A percentile compares a stretch with the other conserved stretches of the same genome.
Evolutionary conservation across 2,329 filamentous ascomycete genomes (phyloP).

Genomic region (Talaromyces amestolkiae): DNA sequence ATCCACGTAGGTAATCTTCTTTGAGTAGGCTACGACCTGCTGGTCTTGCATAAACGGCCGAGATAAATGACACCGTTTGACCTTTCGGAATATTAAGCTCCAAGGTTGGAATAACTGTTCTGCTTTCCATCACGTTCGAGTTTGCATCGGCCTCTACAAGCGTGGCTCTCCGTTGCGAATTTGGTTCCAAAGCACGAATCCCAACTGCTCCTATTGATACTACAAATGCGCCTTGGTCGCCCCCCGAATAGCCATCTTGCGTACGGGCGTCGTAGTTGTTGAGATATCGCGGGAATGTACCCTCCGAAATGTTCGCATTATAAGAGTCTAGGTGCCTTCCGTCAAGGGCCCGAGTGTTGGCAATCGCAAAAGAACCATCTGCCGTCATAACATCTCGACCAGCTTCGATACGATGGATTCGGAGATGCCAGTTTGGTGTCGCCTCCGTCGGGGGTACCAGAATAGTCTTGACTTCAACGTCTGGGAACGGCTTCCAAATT

Average conservation of each 20-base stretch:
- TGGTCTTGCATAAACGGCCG: not conserved
- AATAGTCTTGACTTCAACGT: not conserved
- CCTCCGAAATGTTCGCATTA: not conserved
- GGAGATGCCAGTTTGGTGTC: conserved; percentile 4
- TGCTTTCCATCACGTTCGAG: not conserved
- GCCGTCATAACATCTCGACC: not conserved
- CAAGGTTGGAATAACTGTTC: not conserved
- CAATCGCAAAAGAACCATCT: not conserved
- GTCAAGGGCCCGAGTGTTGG: not conserved
- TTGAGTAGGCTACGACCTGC: not conserved
- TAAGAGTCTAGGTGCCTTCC: not conserved
- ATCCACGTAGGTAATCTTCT: not conserved
- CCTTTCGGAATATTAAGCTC: not conserved
- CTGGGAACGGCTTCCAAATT: not conserved
- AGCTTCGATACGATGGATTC: not conserved
- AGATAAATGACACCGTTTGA: not conserved
- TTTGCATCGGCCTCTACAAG: not conserved
- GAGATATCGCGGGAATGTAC: not conserved
- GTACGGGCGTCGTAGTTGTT: not conserved
- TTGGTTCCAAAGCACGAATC: not conserved
- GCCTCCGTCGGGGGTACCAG: not conserved
- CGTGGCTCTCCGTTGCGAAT: not conserved
- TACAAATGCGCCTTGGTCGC: not conserved
- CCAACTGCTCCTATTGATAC: not conserved
- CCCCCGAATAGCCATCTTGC: not conserved